Percentiles rank a stretch among this genome's conserved stretches.
phyloP scores from a whole-genome alignment of 768 basidiomycete genomes.

The Mycena floridula region DNA sequence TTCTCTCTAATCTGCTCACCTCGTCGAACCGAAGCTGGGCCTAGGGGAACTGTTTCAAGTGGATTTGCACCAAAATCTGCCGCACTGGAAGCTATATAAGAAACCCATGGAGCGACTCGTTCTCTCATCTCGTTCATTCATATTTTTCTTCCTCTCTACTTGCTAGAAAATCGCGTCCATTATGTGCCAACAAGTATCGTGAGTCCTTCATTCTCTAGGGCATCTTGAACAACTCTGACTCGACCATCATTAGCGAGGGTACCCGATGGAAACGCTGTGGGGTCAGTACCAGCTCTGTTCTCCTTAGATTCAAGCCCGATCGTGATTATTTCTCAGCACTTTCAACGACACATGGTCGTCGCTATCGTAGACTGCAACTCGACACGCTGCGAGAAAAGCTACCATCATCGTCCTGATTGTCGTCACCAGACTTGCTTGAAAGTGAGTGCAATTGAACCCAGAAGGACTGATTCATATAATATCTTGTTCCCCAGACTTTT shows the following conservation, averaged over 20 bases:
- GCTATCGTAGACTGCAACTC: slow-evolving; percentile 76
- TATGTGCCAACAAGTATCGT: slow-evolving; percentile 80
- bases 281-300: slow-evolving; percentile 29
- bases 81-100: too few species aligned
- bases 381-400: slow-evolving; percentile 55
- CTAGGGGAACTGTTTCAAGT: too few species aligned
- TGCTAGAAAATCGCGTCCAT: too few species aligned
- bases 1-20: too few species aligned
- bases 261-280: slow-evolving; percentile 70
- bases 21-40: too few species aligned
- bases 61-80: too few species aligned
- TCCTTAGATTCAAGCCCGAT: not conserved
- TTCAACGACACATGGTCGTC: slow-evolving; percentile 67
- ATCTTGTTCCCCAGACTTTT: slow-evolving; percentile 49
- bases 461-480: too few species aligned
- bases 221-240: slow-evolving; percentile 5
- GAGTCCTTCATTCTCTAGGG: slow-evolving; percentile 25
- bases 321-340: slow-evolving; percentile 43
- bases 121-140: too few species aligned
- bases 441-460: slow-evolving; percentile 33
- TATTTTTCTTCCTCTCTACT: too few species aligned
- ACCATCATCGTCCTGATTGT: slow-evolving; percentile 52
- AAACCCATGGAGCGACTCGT: too few species aligned
- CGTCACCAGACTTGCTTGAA: slow-evolving; percentile 46
- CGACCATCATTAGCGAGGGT: slow-evolving; percentile 68